phyloP scores from a whole-genome alignment of 768 basidiomycete species.

The Russula earlei region DNA sequence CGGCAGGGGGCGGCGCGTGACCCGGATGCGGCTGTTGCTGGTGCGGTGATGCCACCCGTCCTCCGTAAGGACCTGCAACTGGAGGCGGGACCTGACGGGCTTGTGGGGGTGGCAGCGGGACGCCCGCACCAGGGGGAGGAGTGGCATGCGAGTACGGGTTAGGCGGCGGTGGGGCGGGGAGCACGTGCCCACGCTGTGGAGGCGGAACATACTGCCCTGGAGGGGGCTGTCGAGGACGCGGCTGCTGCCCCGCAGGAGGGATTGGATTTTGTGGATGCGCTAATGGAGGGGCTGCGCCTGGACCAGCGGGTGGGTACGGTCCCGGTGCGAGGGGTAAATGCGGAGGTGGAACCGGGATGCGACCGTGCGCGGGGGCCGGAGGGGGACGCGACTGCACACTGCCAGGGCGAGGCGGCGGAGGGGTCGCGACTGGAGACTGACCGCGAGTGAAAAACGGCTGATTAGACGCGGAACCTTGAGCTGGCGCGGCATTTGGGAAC shows the following conservation, averaged over 20 bases:
- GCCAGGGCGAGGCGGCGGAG: conserved; percentile 51
- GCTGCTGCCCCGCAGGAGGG: conserved; percentile 15
- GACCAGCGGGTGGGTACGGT: conserved; percentile 4
- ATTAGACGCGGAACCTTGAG: conserved; percentile 23
- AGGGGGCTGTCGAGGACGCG: conserved; percentile 33
- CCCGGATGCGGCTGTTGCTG: conserved; percentile 11
- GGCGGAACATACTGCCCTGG: conserved; percentile 22
- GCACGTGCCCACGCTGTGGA: conserved; percentile 23
- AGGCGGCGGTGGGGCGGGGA: conserved; percentile 16
- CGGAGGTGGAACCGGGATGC: conserved; percentile 5
- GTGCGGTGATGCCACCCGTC: conserved; percentile 14
- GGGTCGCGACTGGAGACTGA: conserved; percentile 35
- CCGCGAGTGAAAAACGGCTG: conserved; percentile 22
- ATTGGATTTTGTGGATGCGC: conserved; percentile 7
- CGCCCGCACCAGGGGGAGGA: conserved; percentile 33
- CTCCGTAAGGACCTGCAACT: conserved; percentile 25
- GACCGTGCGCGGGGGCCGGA: conserved; percentile 12
- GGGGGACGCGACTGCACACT: conserved; percentile 34
- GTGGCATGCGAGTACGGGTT: conserved; percentile 33
- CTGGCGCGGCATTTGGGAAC: conserved; percentile 58
- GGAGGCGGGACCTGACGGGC: conserved; percentile 12
- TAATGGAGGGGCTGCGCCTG: not conserved
- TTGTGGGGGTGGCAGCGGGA: conserved; percentile 26
- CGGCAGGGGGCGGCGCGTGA: conserved; percentile 4
- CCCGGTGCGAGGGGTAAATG: not conserved